Evolutionary conservation across 116 monocot species (phyloP).

Genomic region (Zostera marina): DNA sequence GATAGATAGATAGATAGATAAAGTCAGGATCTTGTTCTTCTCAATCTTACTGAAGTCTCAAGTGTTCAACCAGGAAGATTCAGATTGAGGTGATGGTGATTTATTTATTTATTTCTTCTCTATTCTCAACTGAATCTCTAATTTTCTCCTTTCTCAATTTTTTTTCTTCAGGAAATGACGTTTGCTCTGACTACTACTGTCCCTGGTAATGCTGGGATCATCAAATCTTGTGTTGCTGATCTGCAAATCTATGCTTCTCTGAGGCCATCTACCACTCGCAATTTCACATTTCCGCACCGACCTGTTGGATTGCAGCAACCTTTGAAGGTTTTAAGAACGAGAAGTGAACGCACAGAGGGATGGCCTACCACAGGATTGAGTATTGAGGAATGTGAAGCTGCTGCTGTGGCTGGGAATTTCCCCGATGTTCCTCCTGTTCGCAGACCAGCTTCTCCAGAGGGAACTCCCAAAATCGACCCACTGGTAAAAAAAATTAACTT

Average conservation of each 20-base stretch:
- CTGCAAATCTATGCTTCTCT: slow-evolving; percentile 17
- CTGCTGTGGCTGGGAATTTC: slow-evolving; percentile 77
- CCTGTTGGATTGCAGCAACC: slow-evolving; percentile 1
- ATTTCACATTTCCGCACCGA: background rate
- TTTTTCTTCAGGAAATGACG: slow-evolving; percentile 20
- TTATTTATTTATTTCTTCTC: too few relatives aligned
- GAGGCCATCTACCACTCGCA: slow-evolving; percentile 12
- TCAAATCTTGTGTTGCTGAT: slow-evolving; percentile 9
- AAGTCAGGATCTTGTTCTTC: too few relatives aligned
- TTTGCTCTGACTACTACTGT: slow-evolving; percentile 31
- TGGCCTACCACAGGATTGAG: slow-evolving; percentile 37
- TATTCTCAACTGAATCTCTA: too few relatives aligned
- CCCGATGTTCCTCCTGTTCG: slow-evolving; percentile 44
- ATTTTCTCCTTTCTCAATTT: background rate
- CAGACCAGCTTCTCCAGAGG: slow-evolving; percentile 39
- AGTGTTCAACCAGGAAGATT: too few relatives aligned
- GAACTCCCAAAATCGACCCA: slow-evolving; percentile 61
- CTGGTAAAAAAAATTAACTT: slow-evolving; percentile 32
- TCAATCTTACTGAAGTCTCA: too few relatives aligned
- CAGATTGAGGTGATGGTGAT: too few relatives aligned
- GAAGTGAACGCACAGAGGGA: slow-evolving; percentile 24
- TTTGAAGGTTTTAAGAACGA: slow-evolving; percentile 20
- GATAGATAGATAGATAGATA: too few relatives aligned
- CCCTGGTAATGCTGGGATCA: slow-evolving; percentile 18
- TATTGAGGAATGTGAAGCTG: slow-evolving; percentile 87